A percentile compares a stretch with the other conserved stretches of the same genome.
Conservation (phyloP, 1,284 basidiomycete species). For the Leccinum subspadiceum region DNA sequence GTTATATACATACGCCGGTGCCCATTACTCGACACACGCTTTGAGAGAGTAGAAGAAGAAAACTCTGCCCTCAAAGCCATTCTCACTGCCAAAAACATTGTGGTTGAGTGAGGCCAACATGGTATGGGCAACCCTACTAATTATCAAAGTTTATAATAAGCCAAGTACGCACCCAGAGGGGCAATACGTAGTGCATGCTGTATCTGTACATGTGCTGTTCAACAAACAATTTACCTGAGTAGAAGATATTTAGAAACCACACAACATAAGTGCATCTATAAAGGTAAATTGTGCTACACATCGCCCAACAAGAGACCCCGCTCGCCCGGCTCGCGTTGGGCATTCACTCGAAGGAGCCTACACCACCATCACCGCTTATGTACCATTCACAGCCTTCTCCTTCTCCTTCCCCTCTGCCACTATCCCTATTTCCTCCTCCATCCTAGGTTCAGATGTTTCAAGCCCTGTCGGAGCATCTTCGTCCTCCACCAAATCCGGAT, state of each 20-base stretch:
- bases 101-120: background rate
- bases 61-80: background rate
- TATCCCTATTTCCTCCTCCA: background rate
- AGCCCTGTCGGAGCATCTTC: background rate
- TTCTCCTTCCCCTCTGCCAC: background rate
- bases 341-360: background rate
- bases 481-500: background rate
- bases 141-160: too few species aligned
- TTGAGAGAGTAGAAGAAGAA: background rate
- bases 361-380: background rate
- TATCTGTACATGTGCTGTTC: background rate
- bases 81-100: background rate
- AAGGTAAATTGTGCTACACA: background rate
- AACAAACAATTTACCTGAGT: background rate
- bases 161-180: too few species aligned
- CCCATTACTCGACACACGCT: background rate
- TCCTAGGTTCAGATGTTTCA: background rate
- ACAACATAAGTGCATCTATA: background rate
- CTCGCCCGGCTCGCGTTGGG: background rate
- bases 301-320: background rate
- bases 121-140: too few species aligned
- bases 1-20: background rate
- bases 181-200: background rate
- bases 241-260: background rate
- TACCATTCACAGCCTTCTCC: background rate